Base-by-base conservation (phyloP, 495 filamentous ascomycete species). In the Trichoderma gamsii region DNA sequence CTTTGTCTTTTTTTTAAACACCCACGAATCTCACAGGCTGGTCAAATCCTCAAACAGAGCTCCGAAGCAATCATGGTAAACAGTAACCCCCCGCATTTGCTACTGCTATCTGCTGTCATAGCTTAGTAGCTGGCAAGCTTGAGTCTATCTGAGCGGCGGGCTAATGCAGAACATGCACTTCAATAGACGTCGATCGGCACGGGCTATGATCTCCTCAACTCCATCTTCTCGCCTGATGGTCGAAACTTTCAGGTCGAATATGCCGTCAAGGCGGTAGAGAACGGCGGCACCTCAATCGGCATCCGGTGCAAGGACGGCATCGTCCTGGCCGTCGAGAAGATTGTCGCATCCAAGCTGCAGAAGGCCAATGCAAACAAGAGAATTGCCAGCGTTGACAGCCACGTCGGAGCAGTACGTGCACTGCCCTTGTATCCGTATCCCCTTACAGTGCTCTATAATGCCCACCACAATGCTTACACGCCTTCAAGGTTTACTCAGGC, bases 181-280 rank as follows among this genome's bases (percentile, higher is more conserved):
- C 65, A 65, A 63, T 69, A 98, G 95, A 99, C 95, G 75, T 99
- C 95, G 73, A 99, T 99, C 88, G 95, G 95, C 76, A 99, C 95
- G 73, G 95, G 95, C 75, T 99, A 99, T 81, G 95, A 99, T 87
- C 90, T 99, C 76, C 90, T 91, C 73, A 99, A 99, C 85, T 98
- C 96, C 73, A 93, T 97, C 80, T 99, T 97, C 84, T 97, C 93
- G 44, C 95, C 95, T 68, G 95, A 99, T 83, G 95, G 95, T 78
- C 89, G 95, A 71, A 99, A 99, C 81, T 99, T 99, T 79, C 95
- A 99, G 80, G 95, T 98, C 77, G 95, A 99, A 84, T 99, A 99
- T 80, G 95, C 95, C 69, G 88, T 95, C 68, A 99, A 99, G 84
- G 95, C 95, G 69, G 95, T 99, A 65, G 95, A 99, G 82, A 98